These are phyloP conservation scores for Bothriochloa decipiens DNA, from an alignment of 176 grass and related monocot species.

Conservation along the genomic window DNA sequence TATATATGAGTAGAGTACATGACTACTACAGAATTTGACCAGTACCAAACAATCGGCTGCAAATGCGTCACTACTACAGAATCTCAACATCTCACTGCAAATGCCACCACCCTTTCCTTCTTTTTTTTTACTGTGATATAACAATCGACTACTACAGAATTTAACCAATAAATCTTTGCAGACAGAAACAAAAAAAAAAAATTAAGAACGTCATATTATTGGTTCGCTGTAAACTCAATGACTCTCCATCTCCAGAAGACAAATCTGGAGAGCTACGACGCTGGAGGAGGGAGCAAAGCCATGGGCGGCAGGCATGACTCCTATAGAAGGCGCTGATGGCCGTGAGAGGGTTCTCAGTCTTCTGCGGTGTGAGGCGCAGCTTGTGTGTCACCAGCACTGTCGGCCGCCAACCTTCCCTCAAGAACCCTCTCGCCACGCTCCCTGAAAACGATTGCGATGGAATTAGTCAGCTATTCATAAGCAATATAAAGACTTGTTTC, in stretches of 20 bases:
- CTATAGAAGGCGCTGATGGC: background rate
- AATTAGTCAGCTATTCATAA: background rate
- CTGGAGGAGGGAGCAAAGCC: background rate
- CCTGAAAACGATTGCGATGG: conserved; percentile 44
- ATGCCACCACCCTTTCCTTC: conserved; percentile 19
- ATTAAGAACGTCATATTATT: conserved; percentile 46
- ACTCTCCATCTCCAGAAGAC: conserved; percentile 16
- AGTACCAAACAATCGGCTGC: background rate
- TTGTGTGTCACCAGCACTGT: conserved; percentile 53
- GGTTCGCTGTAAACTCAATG: conserved; percentile 48
- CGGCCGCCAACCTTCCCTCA: conserved; percentile 70
- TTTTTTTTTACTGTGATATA: conserved; percentile 37
- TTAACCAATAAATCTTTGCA: conserved; percentile 49
- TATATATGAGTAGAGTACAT: background rate
- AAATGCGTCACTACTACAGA: background rate
- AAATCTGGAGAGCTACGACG: conserved; percentile 27
- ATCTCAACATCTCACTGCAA: conserved; percentile 31
- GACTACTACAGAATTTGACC: background rate
- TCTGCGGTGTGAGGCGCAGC: conserved; percentile 40
- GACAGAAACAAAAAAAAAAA: conserved; percentile 28
- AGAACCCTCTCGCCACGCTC: conserved; percentile 91
- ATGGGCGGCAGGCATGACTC: background rate
- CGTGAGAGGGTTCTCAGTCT: conserved; percentile 36
- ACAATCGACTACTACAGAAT: conserved; percentile 45
- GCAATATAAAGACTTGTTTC: background rate